A percentile compares a stretch with the other conserved stretches of the same genome.
phyloP scores from a whole-genome alignment of 306 rosid species.

The Lupinus albus region DNA sequence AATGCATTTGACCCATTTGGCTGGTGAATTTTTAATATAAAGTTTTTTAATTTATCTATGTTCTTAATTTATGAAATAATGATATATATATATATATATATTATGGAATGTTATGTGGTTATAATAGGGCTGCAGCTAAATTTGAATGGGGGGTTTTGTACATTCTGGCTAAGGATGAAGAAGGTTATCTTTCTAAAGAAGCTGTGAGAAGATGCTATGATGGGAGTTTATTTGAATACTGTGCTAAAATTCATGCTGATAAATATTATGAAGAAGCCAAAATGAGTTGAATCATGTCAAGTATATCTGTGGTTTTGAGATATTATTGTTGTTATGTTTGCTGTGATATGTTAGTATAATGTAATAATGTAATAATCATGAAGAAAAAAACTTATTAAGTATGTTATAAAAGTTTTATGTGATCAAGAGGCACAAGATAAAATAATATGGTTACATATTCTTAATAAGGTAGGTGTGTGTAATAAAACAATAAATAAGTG shows the following conservation, averaged over 20 bases:
- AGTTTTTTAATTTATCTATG: not conserved
- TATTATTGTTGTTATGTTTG: not conserved
- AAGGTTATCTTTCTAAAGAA: slow-evolving; percentile 75
- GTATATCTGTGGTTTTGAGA: not conserved
- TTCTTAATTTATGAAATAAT: not conserved
- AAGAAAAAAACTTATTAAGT: not conserved
- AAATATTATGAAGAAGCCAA: slow-evolving; percentile 34
- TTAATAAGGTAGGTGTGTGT: no score
- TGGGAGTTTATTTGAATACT: slow-evolving; percentile 84
- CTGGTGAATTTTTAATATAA: slow-evolving; percentile 48
- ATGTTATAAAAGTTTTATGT: not conserved
- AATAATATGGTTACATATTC: no score
- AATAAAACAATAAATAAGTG: no score
- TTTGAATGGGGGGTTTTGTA: slow-evolving; percentile 70
- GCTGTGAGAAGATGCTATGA: slow-evolving; percentile 73
- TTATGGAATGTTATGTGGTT: not conserved
- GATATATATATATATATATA: not conserved
- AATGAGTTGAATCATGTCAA: slow-evolving; percentile 45
- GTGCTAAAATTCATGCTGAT: slow-evolving; percentile 58
- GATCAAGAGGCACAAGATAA: not conserved
- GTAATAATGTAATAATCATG: slow-evolving; percentile 14
- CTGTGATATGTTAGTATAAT: not conserved
- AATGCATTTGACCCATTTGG: slow-evolving; percentile 67
- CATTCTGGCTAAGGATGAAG: slow-evolving; percentile 74
- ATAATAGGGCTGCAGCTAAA: slow-evolving; percentile 70